Conservation (phyloP, 495 filamentous ascomycete genomes). For the Aspergillus bertholletiae region DNA sequence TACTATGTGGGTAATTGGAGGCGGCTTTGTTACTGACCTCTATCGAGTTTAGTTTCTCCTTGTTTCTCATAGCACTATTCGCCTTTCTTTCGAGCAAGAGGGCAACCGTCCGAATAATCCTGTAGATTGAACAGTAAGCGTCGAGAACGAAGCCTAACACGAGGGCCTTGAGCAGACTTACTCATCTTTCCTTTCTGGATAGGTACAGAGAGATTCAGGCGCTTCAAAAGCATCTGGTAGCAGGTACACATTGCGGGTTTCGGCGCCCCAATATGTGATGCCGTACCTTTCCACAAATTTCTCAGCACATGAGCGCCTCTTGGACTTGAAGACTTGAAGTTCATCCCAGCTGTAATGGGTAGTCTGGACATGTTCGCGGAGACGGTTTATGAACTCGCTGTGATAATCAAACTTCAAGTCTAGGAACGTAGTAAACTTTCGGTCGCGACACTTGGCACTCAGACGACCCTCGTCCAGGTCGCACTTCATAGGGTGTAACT, state of each 20-base stretch:
- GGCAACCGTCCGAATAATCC: slow-evolving; percentile 2
- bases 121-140: background rate
- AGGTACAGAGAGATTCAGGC: slow-evolving; percentile 1
- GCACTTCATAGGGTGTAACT: slow-evolving; percentile 8
- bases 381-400: slow-evolving; percentile 7
- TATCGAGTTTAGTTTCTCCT: background rate
- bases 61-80: background rate
- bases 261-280: slow-evolving; percentile 7
- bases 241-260: slow-evolving; percentile 10
- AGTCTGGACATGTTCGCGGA: slow-evolving; percentile 2
- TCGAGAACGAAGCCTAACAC: background rate
- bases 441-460: slow-evolving; percentile 2
- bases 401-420: slow-evolving; percentile 15
- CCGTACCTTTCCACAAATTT: slow-evolving; percentile 7
- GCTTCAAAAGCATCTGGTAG: background rate
- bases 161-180: background rate
- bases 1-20: background rate
- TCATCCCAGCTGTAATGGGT: background rate
- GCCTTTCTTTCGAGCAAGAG: slow-evolving; percentile 10
- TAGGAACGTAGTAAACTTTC: slow-evolving; percentile 16
- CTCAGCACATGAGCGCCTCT: slow-evolving; percentile 2
- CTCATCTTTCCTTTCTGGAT: slow-evolving; percentile 9
- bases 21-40: background rate
- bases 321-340: background rate
- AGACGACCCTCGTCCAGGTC: slow-evolving; percentile 9